These are phyloP conservation scores for Botrytis aclada DNA, from an alignment of 2,329 filamentous ascomycete genomes.

Conservation along the genomic window DNA sequence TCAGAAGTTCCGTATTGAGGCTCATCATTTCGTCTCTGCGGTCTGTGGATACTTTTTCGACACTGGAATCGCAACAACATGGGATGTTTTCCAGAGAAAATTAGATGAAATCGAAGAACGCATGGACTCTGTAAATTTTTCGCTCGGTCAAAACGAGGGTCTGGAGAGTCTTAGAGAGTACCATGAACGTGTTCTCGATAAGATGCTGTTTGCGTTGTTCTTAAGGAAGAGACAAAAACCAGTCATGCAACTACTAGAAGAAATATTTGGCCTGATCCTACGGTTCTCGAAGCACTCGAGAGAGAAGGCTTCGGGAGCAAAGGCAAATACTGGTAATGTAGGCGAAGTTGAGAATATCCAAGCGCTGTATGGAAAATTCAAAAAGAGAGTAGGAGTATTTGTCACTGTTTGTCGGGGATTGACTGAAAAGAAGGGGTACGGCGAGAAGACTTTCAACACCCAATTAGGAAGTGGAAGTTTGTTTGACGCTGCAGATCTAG, in stretches of 20 bases:
- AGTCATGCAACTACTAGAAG: slow-evolving; percentile 69
- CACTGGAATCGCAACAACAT: slow-evolving; percentile 68
- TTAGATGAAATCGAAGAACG: slow-evolving; percentile 60
- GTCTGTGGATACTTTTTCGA: slow-evolving; percentile 79
- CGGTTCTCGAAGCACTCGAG: slow-evolving; percentile 59
- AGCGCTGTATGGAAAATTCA: slow-evolving; percentile 62
- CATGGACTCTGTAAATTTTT: slow-evolving; percentile 44
- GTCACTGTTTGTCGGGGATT: slow-evolving; percentile 67
- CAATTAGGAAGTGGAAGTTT: slow-evolving; percentile 33
- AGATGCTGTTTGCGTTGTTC: slow-evolving; percentile 70
- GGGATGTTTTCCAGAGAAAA: slow-evolving; percentile 66
- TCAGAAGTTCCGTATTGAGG: slow-evolving; percentile 66
- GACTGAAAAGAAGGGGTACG: slow-evolving; percentile 56
- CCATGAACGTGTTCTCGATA: slow-evolving; percentile 71
- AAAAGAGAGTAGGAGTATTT: slow-evolving; percentile 71
- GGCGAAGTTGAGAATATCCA: slow-evolving; percentile 40
- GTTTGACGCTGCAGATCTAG: slow-evolving; percentile 41
- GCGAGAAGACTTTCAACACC: slow-evolving; percentile 36
- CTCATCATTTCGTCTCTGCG: slow-evolving; percentile 73
- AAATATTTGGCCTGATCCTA: slow-evolving; percentile 71
- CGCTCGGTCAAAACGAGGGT: slow-evolving; percentile 51
- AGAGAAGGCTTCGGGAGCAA: slow-evolving; percentile 41
- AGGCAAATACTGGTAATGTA: slow-evolving; percentile 30
- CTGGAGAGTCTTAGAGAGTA: slow-evolving; percentile 64
- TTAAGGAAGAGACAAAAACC: slow-evolving; percentile 72